Evolutionary conservation across 2,329 filamentous ascomycete species (phyloP).

Genomic region (Fusarium xyrophilum): DNA sequence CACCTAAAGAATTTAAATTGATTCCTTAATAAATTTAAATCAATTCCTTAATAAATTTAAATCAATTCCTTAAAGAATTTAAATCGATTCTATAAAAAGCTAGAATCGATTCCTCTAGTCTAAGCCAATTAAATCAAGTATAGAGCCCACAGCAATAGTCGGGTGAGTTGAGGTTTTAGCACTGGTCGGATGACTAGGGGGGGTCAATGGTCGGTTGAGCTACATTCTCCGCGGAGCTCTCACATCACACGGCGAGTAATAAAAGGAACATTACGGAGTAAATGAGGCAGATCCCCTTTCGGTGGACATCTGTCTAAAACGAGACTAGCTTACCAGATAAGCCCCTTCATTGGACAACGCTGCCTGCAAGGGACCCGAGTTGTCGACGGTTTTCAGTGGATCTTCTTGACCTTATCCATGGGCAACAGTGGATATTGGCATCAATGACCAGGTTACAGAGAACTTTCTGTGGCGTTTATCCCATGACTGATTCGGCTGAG

Average conservation of each 20-base stretch:
- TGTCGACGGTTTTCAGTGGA: slow-evolving; percentile 26
- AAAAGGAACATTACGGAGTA: slow-evolving; percentile 36
- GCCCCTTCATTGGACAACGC: slow-evolving; percentile 24
- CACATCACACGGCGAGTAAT: slow-evolving; percentile 25
- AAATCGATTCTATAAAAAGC: no score
- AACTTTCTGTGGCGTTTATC: slow-evolving; percentile 26
- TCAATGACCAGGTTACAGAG: background rate
- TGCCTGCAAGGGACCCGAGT: slow-evolving; percentile 37
- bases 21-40: no score
- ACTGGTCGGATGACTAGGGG: no score
- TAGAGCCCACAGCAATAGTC: no score
- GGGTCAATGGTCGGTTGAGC: no score
- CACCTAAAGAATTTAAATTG: no score
- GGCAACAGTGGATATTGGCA: slow-evolving; percentile 4
- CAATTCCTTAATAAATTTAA: no score
- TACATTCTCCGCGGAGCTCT: slow-evolving; percentile 21
- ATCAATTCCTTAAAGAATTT: no score
- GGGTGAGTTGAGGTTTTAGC: no score
- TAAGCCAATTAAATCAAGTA: no score
- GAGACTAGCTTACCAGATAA: slow-evolving; percentile 21
- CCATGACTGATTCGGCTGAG: slow-evolving; percentile 24
- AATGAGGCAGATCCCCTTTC: slow-evolving; percentile 40
- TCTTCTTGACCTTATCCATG: slow-evolving; percentile 10
- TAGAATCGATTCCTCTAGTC: no score
- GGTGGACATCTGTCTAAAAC: slow-evolving; percentile 17